Evolutionary conservation across 129 eudicot species (phyloP).

Genomic region (Glebionis coronaria): DNA sequence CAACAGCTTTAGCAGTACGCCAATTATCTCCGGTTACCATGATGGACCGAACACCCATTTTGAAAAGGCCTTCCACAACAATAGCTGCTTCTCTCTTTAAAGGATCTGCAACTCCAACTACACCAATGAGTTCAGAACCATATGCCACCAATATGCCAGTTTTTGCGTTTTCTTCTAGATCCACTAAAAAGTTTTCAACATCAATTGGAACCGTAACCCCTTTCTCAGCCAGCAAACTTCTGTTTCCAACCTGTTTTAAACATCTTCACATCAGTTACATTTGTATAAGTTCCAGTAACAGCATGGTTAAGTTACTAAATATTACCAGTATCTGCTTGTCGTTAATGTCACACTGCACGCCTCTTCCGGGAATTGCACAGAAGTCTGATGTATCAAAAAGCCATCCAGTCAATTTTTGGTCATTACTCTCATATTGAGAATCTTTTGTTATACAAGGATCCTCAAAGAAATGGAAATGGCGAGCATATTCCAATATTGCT

Average conservation of each 20-base stretch:
- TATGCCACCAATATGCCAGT: slow-evolving; percentile 81
- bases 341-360: slow-evolving; percentile 61
- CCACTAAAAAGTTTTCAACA: slow-evolving; percentile 67
- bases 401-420: slow-evolving; percentile 58
- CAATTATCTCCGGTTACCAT: slow-evolving; percentile 98
- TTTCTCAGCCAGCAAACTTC: slow-evolving; percentile 69
- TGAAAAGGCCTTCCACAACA: slow-evolving; percentile 78
- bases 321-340: slow-evolving; percentile 73
- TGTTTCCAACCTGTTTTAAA: slow-evolving; percentile 70
- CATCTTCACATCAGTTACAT: slow-evolving; percentile 18
- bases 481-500: slow-evolving; percentile 77
- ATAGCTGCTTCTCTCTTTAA: slow-evolving; percentile 90
- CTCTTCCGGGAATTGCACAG: slow-evolving; percentile 80
- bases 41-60: slow-evolving; percentile 85
- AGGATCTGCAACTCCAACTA: slow-evolving; percentile 84
- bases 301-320: slow-evolving; percentile 4
- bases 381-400: slow-evolving; percentile 70
- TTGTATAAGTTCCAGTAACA: not conserved
- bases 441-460: slow-evolving; percentile 43
- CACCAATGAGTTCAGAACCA: slow-evolving; percentile 61
- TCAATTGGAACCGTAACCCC: slow-evolving; percentile 40
- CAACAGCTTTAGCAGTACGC: slow-evolving; percentile 93
- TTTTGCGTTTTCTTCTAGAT: slow-evolving; percentile 78
- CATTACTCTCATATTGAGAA: slow-evolving; percentile 21
- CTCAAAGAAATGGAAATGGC: slow-evolving; percentile 86